A percentile compares a stretch with the other conserved stretches of the same genome.
Conservation (phyloP, 257 asterid species). For the Petunia secreta region DNA sequence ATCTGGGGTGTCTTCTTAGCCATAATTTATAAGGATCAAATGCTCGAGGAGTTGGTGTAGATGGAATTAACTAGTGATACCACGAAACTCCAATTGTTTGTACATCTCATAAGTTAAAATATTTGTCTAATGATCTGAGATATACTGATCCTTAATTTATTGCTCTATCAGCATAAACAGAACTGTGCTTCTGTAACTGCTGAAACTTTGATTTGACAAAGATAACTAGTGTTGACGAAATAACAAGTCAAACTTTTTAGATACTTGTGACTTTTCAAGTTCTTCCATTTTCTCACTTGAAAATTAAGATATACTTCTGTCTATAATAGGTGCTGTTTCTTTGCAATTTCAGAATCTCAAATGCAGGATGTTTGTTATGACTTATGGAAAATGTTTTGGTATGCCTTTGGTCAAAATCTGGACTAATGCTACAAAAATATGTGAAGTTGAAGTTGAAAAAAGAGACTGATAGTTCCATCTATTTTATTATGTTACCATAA, state of each 20-base stretch:
- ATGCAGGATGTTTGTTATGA: background rate
- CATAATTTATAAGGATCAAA: background rate
- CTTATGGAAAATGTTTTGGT: background rate
- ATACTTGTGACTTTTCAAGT: background rate
- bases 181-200: constrained; percentile 20
- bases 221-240: constrained; percentile 8
- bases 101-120: constrained; percentile 32
- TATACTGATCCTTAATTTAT: constrained; percentile 35
- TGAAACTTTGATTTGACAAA: constrained; percentile 10
- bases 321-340: background rate
- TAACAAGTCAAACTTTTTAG: constrained; percentile 6
- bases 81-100: constrained; percentile 40
- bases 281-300: background rate
- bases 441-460: background rate
- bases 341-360: background rate
- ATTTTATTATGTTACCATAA: background rate
- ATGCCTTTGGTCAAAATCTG: background rate
- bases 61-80: constrained; percentile 38
- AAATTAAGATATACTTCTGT: background rate
- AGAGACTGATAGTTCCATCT: background rate
- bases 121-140: constrained; percentile 34
- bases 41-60: constrained; percentile 32
- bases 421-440: background rate
- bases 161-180: constrained; percentile 25
- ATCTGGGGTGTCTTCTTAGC: constrained; percentile 73